Percentiles rank a stretch among this genome's conserved stretches.
These are phyloP conservation scores for Brasenia schreberi DNA, from an alignment of 164 flowering plant genomes.

Conservation along the genomic window DNA sequence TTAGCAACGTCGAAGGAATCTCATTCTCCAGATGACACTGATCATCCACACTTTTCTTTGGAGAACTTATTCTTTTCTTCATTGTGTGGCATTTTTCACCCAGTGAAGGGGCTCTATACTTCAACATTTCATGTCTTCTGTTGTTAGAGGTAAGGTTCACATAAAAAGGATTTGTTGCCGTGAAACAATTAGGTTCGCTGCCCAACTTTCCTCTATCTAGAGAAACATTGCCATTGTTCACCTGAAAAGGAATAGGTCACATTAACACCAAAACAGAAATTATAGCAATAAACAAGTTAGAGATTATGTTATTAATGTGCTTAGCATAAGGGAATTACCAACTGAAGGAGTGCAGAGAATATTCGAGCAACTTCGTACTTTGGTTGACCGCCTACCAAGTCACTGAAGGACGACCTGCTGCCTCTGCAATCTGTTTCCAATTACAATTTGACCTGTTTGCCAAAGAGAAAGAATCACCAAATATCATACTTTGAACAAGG, in stretches of 20 bases:
- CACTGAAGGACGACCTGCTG: conserved; percentile 39
- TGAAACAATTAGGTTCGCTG: conserved; percentile 36
- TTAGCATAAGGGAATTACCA: conserved; percentile 38
- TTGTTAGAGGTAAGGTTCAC: conserved; percentile 34
- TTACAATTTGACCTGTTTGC: conserved; percentile 50
- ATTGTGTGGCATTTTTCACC: conserved; percentile 10
- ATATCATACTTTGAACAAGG: not conserved
- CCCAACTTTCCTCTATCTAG: conserved; percentile 26
- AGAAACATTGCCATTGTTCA: conserved; percentile 72
- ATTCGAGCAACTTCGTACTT: conserved; percentile 85
- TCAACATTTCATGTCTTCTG: conserved; percentile 14
- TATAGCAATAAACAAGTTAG: not conserved
- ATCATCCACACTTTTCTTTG: conserved; percentile 11
- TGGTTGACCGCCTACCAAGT: conserved; percentile 55
- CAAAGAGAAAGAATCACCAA: not conserved
- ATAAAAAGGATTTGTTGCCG: conserved; percentile 55
- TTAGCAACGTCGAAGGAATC: conserved; percentile 9
- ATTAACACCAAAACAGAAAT: not conserved
- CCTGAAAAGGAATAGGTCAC: conserved; percentile 32
- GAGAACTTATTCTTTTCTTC: conserved; percentile 54
- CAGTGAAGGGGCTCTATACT: conserved; percentile 5
- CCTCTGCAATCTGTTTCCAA: conserved; percentile 20
- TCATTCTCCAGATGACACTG: conserved; percentile 13
- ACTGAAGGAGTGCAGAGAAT: conserved; percentile 83
- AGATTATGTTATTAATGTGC: not conserved